Conservation (phyloP, 108 stramenopile genomes). For the Skeletonema tropicum region DNA sequence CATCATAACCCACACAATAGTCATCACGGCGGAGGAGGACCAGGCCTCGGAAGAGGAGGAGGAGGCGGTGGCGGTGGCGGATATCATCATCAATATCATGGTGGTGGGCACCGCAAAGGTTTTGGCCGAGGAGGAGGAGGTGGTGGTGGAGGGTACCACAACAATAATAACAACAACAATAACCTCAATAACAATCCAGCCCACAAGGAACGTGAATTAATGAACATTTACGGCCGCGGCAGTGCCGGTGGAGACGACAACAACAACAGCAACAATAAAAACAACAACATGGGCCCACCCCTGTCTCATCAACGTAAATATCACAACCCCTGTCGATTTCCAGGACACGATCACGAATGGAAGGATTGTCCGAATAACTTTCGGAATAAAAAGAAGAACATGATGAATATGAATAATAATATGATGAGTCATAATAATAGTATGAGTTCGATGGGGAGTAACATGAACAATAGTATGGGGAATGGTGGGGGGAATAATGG, state of each 20-base stretch:
- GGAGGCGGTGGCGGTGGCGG: not conserved
- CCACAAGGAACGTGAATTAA: slow-evolving; percentile 41
- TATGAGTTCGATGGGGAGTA: slow-evolving; percentile 1
- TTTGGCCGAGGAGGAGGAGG: slow-evolving; percentile 6
- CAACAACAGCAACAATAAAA: not conserved
- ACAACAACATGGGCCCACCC: not conserved
- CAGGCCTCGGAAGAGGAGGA: not conserved
- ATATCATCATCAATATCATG: not conserved
- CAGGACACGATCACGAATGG: slow-evolving; percentile 49
- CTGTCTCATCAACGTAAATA: slow-evolving; percentile 19
- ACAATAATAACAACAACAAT: not conserved
- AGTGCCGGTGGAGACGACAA: not conserved
- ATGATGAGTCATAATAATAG: not conserved
- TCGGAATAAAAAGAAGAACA: slow-evolving; percentile 35
- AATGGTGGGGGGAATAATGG: not conserved
- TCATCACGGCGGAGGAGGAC: not conserved
- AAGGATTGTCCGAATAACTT: slow-evolving; percentile 49
- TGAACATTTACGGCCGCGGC: slow-evolving; percentile 44
- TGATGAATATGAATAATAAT: not conserved
- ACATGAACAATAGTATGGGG: not conserved
- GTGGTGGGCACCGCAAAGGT: not conserved
- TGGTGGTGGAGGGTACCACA: slow-evolving; percentile 5
- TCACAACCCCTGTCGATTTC: slow-evolving; percentile 40
- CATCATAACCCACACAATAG: slow-evolving; percentile 1
- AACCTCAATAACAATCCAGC: slow-evolving; percentile 4